Evolutionary conservation across 1,284 basidiomycete genomes (phyloP).

Genomic region (Chondrostereum purpureum): DNA sequence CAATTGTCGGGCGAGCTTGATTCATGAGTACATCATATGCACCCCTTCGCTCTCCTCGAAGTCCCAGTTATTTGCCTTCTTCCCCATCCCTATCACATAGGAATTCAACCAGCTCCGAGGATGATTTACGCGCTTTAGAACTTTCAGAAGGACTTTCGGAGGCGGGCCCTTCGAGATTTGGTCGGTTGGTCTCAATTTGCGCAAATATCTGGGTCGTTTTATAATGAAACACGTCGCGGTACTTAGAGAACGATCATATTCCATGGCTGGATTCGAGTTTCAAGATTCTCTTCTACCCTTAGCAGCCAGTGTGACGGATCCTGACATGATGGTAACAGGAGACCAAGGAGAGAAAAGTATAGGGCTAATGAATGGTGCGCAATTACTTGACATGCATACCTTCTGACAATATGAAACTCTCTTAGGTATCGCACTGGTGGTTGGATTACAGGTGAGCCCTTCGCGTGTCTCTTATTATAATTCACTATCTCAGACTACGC

Average conservation of each 20-base stretch:
- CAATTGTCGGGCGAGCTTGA: too few relatives aligned
- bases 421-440: constrained; percentile 76
- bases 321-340: constrained; percentile 34
- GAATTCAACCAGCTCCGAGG: constrained; percentile 44
- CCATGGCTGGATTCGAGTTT: constrained; percentile 75
- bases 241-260: constrained; percentile 52
- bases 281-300: constrained; percentile 72
- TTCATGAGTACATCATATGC: constrained; percentile 1
- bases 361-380: constrained; percentile 68
- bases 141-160: constrained; percentile 54
- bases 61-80: constrained; percentile 47
- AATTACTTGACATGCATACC: constrained; percentile 4
- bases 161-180: constrained; percentile 24
- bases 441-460: constrained; percentile 63
- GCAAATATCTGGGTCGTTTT: not conserved
- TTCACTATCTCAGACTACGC: not conserved
- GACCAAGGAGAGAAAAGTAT: constrained; percentile 62
- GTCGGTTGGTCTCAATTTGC: too few relatives aligned
- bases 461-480: constrained; percentile 2
- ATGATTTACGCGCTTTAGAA: constrained; percentile 73
- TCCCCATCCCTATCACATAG: not conserved
- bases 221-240: constrained; percentile 13
- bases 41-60: constrained; percentile 11
- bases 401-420: constrained; percentile 5
- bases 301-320: constrained; percentile 66